phyloP scores from a whole-genome alignment of 2,329 filamentous ascomycete species.

The Fusarium keratoplasticum region DNA sequence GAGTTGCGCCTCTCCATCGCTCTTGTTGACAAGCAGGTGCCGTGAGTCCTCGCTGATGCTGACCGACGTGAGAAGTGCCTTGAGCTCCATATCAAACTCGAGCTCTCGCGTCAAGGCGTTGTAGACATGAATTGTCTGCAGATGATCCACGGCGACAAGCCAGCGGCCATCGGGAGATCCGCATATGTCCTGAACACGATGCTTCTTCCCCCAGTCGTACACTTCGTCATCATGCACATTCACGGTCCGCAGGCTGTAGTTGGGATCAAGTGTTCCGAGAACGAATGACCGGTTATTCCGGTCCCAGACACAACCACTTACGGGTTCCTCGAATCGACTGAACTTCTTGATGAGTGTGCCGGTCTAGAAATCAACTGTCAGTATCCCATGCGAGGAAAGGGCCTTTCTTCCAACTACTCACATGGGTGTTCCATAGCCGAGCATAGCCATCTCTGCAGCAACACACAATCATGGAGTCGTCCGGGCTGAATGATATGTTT shows the following conservation, averaged over 20 bases:
- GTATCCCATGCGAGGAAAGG: neutral
- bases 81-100: slow-evolving; percentile 76
- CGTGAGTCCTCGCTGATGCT: slow-evolving; percentile 84
- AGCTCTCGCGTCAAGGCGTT: slow-evolving; percentile 80
- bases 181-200: slow-evolving; percentile 87
- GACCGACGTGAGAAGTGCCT: slow-evolving; percentile 80
- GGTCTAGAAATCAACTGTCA: slow-evolving; percentile 58
- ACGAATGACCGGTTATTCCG: slow-evolving; percentile 82
- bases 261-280: slow-evolving; percentile 79
- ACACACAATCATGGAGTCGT: slow-evolving; percentile 86
- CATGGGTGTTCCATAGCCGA: slow-evolving; percentile 78
- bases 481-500: slow-evolving; percentile 90
- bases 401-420: slow-evolving; percentile 54
- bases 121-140: slow-evolving; percentile 81
- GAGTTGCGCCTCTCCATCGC: slow-evolving; percentile 80
- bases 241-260: slow-evolving; percentile 77
- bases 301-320: slow-evolving; percentile 91
- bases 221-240: slow-evolving; percentile 70
- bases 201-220: slow-evolving; percentile 75
- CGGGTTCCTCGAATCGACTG: slow-evolving; percentile 81
- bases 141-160: slow-evolving; percentile 81
- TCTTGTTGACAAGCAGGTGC: slow-evolving; percentile 84
- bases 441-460: slow-evolving; percentile 82
- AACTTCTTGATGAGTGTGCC: slow-evolving; percentile 73
- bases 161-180: slow-evolving; percentile 83